Percentiles rank a stretch among this genome's conserved stretches.
These are phyloP conservation scores for Chytriomyces hyalinus DNA, from an alignment of 192 early-diverging fungal genomes.

Conservation along the genomic window DNA sequence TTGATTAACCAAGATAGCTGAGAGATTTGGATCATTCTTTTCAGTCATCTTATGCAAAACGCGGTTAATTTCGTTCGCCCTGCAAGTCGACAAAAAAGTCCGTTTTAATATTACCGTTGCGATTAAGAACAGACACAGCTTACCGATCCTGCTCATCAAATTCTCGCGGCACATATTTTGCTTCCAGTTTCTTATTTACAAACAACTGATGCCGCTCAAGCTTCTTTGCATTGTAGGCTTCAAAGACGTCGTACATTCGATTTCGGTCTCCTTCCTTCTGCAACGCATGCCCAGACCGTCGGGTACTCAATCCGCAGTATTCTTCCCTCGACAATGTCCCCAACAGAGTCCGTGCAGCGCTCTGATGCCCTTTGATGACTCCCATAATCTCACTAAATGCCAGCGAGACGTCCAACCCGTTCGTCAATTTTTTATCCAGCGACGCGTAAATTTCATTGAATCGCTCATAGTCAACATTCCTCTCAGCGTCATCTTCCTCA, in stretches of 20 bases:
- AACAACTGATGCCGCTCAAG: conserved; percentile 16
- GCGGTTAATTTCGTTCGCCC: conserved; percentile 39
- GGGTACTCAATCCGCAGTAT: conserved; percentile 14
- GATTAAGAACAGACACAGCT: conserved; percentile 23
- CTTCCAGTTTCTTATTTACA: conserved; percentile 20
- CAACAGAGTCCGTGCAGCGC: conserved; percentile 13
- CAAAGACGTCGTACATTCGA: conserved; percentile 33
- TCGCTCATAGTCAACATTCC: conserved; percentile 25
- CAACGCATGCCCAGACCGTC: conserved; percentile 14
- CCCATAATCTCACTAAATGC: conserved; percentile 44
- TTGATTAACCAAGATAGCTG: conserved; percentile 17
- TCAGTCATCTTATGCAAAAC: not conserved
- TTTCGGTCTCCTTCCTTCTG: conserved; percentile 1
- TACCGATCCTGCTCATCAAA: conserved; percentile 37
- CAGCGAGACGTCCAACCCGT: conserved; percentile 20
- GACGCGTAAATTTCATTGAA: conserved; percentile 16
- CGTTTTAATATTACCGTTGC: not conserved
- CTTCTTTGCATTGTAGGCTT: conserved; percentile 24
- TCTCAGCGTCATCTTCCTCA: conserved; percentile 7
- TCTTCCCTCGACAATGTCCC: conserved; percentile 25
- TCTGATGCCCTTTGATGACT: conserved; percentile 34
- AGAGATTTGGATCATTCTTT: conserved; percentile 20
- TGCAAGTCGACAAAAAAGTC: not conserved
- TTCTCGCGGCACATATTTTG: conserved; percentile 3
- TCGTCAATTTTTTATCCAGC: conserved; percentile 26